phyloP scores from a whole-genome alignment of 2,329 filamentous ascomycete species.

The Botrytis paeoniae region DNA sequence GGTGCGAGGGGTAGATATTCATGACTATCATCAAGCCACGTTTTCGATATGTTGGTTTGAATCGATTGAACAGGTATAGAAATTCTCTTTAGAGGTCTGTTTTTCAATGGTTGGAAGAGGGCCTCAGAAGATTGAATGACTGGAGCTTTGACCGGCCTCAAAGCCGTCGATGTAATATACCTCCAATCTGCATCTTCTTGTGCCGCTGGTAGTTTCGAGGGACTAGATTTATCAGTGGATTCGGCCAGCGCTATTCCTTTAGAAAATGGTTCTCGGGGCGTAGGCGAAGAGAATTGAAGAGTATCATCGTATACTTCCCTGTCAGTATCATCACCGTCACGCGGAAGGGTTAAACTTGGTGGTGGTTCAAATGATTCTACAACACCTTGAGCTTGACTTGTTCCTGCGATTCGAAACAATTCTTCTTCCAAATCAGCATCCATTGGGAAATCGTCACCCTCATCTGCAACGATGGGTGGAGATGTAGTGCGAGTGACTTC shows the following conservation, averaged over 20 bases:
- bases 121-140: background rate
- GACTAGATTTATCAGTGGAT: constrained; percentile 24
- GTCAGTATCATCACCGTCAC: constrained; percentile 20
- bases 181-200: constrained; percentile 17
- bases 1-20: constrained; percentile 39
- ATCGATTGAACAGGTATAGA: background rate
- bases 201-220: constrained; percentile 6
- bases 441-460: constrained; percentile 33
- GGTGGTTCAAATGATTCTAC: constrained; percentile 28
- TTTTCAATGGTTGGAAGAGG: background rate
- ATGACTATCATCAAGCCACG: constrained; percentile 29
- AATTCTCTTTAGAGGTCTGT: background rate
- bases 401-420: constrained; percentile 29
- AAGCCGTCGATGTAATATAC: background rate
- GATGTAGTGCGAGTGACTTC: background rate
- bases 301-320: constrained; percentile 32
- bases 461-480: background rate
- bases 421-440: constrained; percentile 32
- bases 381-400: constrained; percentile 7
- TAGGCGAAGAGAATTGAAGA: constrained; percentile 34
- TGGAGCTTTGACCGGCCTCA: background rate
- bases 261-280: background rate
- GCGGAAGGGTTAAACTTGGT: constrained; percentile 25
- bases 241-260: background rate
- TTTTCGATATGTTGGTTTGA: background rate